phyloP scores from a whole-genome alignment of 2,329 filamentous ascomycete genomes.

The Metarhizium guizhouense region DNA sequence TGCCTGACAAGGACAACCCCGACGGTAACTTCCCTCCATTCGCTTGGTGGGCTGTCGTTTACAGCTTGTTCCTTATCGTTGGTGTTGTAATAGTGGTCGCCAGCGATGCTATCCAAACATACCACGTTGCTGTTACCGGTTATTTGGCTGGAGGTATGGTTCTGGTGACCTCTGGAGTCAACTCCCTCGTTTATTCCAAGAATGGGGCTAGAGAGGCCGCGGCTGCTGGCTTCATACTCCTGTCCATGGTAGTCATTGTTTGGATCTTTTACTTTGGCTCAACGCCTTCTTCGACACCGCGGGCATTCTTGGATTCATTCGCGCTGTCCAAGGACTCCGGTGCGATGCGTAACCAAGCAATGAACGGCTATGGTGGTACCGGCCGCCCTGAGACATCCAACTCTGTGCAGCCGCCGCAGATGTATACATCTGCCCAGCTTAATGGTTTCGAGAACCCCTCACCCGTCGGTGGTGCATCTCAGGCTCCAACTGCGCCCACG shows the following conservation, averaged over 20 bases:
- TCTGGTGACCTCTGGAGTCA: slow-evolving; percentile 77
- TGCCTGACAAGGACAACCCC: slow-evolving; percentile 8
- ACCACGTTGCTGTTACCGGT: slow-evolving; percentile 84
- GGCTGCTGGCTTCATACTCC: slow-evolving; percentile 84
- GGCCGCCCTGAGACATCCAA: slow-evolving; percentile 76
- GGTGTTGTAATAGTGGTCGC: slow-evolving; percentile 77
- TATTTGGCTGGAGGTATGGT: slow-evolving; percentile 79
- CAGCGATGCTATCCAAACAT: slow-evolving; percentile 75
- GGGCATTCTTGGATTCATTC: slow-evolving; percentile 91
- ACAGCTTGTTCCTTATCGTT: slow-evolving; percentile 73
- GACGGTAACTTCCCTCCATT: slow-evolving; percentile 63
- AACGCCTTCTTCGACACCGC: slow-evolving; percentile 73
- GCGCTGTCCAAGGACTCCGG: slow-evolving; percentile 80
- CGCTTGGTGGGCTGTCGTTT: slow-evolving; percentile 85
- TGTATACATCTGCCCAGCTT: slow-evolving; percentile 94
- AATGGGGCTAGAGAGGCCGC: slow-evolving; percentile 72
- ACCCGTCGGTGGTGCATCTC: slow-evolving; percentile 63
- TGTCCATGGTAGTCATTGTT: slow-evolving; percentile 87
- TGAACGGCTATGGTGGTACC: slow-evolving; percentile 64
- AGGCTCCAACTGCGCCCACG: slow-evolving; percentile 34
- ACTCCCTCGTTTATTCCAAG: slow-evolving; percentile 71
- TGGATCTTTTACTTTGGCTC: slow-evolving; percentile 99
- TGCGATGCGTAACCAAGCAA: slow-evolving; percentile 57
- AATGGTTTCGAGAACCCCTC: slow-evolving; percentile 96
- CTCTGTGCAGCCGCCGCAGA: slow-evolving; percentile 73